These are phyloP conservation scores for Brassica balearica DNA, from an alignment of 441 rosid species.

Conservation along the genomic window DNA sequence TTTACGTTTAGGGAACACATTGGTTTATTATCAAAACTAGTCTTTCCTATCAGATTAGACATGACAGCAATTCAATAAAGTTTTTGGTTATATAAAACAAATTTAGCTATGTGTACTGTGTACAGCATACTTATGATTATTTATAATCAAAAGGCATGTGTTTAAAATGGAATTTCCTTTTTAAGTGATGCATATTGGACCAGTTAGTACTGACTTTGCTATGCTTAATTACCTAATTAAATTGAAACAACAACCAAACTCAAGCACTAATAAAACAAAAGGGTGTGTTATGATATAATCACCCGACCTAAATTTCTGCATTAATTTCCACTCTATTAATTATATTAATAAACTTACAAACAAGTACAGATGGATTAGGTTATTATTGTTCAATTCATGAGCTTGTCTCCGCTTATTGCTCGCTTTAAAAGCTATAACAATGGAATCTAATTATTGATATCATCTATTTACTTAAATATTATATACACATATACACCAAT, in stretches of 20 bases:
- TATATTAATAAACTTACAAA: slow-evolving; percentile 10
- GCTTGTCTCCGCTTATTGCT: slow-evolving; percentile 43
- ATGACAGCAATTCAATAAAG: slow-evolving; percentile 17
- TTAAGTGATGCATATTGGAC: slow-evolving; percentile 43
- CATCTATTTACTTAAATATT: slow-evolving; percentile 19
- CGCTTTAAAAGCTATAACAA: slow-evolving; percentile 38
- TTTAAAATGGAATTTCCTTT: slow-evolving; percentile 32
- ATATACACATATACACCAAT: slow-evolving; percentile 40
- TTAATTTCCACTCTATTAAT: slow-evolving; percentile 34
- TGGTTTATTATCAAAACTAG: not conserved
- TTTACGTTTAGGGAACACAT: slow-evolving; percentile 13
- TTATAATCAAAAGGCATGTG: slow-evolving; percentile 19
- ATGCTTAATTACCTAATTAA: slow-evolving; percentile 39
- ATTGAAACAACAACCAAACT: slow-evolving; percentile 41
- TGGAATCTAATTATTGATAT: slow-evolving; percentile 46
- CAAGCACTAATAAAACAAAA: slow-evolving; percentile 38
- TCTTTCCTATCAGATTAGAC: slow-evolving; percentile 21
- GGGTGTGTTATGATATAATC: slow-evolving; percentile 25
- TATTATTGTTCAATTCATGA: slow-evolving; percentile 38
- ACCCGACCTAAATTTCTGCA: slow-evolving; percentile 44
- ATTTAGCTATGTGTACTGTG: slow-evolving; percentile 12
- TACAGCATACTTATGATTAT: slow-evolving; percentile 1
- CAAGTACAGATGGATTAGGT: slow-evolving; percentile 48
- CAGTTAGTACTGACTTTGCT: slow-evolving; percentile 43
- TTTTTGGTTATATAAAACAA: slow-evolving; percentile 6